Conservation (phyloP, 2,329 filamentous ascomycete species). For the Aspergillus sp. region DNA sequence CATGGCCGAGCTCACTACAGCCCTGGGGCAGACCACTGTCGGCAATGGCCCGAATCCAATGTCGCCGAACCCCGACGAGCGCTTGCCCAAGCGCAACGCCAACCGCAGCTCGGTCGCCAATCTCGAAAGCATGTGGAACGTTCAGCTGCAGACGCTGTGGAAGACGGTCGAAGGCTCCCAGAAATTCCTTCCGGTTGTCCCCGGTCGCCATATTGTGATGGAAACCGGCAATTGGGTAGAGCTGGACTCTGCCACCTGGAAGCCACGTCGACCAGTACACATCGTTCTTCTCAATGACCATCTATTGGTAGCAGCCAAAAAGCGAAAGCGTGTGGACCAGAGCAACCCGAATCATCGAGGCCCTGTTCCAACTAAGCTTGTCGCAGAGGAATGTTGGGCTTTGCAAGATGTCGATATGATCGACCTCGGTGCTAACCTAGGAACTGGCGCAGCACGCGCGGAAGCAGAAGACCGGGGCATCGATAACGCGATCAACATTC, state of each 20-base stretch:
- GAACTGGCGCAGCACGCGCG: conserved; percentile 34
- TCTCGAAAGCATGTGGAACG: conserved; percentile 65
- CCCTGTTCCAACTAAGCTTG: conserved; percentile 65
- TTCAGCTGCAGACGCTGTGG: conserved; percentile 76
- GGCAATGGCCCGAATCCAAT: conserved; percentile 55
- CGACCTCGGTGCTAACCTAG: conserved; percentile 64
- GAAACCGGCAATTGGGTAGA: conserved; percentile 95
- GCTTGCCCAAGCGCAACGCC: conserved; percentile 54
- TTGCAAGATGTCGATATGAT: conserved; percentile 89
- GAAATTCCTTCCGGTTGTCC: conserved; percentile 87
- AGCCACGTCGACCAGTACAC: conserved; percentile 82
- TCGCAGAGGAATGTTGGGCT: conserved; percentile 93
- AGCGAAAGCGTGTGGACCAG: conserved; percentile 83
- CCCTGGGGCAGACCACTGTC: conserved; percentile 48
- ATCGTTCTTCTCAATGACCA: conserved; percentile 94
- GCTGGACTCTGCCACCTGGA: conserved; percentile 95
- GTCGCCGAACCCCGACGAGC: conserved; percentile 52
- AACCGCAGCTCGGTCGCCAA: conserved; percentile 88
- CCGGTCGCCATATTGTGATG: conserved; percentile 89
- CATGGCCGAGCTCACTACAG: conserved; percentile 87
- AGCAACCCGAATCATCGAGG: conserved; percentile 44
- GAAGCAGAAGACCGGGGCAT: conserved; percentile 58
- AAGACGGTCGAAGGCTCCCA: conserved; percentile 98
- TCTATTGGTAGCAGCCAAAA: conserved; percentile 82
- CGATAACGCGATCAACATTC: conserved; percentile 83